A percentile compares a stretch with the other conserved stretches of the same genome.
phyloP scores from a whole-genome alignment of 2,329 filamentous ascomycete genomes.

The Pseudogymnoascus sp. region DNA sequence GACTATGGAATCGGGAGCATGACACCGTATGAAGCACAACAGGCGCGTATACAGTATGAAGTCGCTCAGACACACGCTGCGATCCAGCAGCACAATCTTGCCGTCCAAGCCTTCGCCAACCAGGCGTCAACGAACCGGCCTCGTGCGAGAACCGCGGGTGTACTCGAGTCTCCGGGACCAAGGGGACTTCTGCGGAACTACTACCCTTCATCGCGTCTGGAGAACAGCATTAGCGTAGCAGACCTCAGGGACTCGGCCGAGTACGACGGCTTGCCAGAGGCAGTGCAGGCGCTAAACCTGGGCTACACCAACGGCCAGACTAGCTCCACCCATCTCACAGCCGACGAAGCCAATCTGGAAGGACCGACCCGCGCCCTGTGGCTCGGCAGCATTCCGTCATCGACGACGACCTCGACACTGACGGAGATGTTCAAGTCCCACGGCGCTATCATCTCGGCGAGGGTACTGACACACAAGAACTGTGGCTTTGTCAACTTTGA shows the following conservation, averaged over 20 bases:
- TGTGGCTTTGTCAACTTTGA: slow-evolving; percentile 99
- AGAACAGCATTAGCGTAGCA: slow-evolving; percentile 65
- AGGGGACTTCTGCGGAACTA: slow-evolving; percentile 58
- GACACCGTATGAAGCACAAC: slow-evolving; percentile 48
- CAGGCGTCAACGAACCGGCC: slow-evolving; percentile 76
- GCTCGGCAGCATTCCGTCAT: slow-evolving; percentile 95
- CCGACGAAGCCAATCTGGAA: slow-evolving; percentile 74
- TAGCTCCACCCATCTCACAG: slow-evolving; percentile 54
- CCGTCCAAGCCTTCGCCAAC: slow-evolving; percentile 84
- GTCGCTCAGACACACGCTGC: slow-evolving; percentile 56
- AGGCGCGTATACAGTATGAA: slow-evolving; percentile 54
- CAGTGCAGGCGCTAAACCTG: slow-evolving; percentile 73
- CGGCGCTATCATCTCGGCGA: slow-evolving; percentile 80
- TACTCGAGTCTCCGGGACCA: slow-evolving; percentile 55
- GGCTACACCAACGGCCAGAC: slow-evolving; percentile 57
- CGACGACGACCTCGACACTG: slow-evolving; percentile 89
- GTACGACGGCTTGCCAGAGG: slow-evolving; percentile 71
- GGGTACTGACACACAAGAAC: slow-evolving; percentile 96
- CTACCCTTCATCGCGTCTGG: slow-evolving; percentile 64
- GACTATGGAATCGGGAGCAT: slow-evolving; percentile 44
- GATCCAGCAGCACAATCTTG: slow-evolving; percentile 86
- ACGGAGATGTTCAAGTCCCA: slow-evolving; percentile 94
- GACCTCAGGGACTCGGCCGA: slow-evolving; percentile 74
- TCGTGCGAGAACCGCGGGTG: slow-evolving; percentile 82
- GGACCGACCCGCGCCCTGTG: slow-evolving; percentile 88